These are phyloP conservation scores for Penicillium cataractarum DNA, from an alignment of 495 filamentous ascomycete species.

Conservation along the genomic window DNA sequence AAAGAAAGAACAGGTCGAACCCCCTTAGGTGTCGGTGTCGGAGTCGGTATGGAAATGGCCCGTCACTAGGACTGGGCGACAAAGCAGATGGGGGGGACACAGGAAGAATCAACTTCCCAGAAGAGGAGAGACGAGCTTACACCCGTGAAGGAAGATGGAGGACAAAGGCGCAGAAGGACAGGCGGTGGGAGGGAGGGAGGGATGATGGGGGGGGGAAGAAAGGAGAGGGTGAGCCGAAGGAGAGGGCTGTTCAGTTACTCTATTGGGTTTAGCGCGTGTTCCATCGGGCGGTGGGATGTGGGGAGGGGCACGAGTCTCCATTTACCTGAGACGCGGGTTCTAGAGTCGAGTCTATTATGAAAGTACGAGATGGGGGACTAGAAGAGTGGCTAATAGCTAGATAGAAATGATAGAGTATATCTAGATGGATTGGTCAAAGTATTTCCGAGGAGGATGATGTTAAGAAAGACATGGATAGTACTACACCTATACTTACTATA, in stretches of 20 bases:
- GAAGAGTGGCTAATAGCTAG: no score
- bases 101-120: conserved; percentile 27
- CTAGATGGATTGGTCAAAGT: not conserved
- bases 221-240: conserved; percentile 33
- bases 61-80: conserved; percentile 27
- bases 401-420: not conserved
- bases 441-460: not conserved
- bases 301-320: conserved; percentile 27
- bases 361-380: no score
- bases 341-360: not conserved
- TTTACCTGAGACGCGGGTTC: conserved; percentile 10
- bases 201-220: conserved; percentile 15
- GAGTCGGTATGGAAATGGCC: conserved; percentile 13
- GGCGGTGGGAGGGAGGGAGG: conserved; percentile 16
- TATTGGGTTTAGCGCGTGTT: conserved; percentile 33
- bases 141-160: conserved; percentile 6
- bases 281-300: conserved; percentile 38
- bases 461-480: no score
- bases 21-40: conserved; percentile 16
- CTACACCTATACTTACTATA: no score
- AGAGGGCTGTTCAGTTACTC: conserved; percentile 31
- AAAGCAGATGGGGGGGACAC: not conserved
- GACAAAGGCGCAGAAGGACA: conserved; percentile 15
- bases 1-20: conserved; percentile 25
- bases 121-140: conserved; percentile 12